A percentile compares a stretch with the other conserved stretches of the same genome.
phyloP scores from a whole-genome alignment of 371 early-diverging fungal species.

The Quaeritorhiza haematococci region DNA sequence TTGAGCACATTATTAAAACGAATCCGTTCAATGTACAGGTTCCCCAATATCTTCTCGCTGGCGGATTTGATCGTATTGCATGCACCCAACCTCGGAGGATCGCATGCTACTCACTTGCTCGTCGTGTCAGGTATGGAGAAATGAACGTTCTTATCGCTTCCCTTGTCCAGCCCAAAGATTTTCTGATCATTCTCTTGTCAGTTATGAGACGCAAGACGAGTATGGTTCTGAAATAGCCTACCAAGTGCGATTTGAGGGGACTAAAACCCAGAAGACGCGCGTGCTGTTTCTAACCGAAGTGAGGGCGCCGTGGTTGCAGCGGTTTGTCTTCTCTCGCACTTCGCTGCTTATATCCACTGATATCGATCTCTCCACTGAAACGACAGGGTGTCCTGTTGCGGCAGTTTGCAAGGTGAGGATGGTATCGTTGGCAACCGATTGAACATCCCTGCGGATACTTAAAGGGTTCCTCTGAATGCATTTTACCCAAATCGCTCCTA shows the following conservation, averaged over 20 bases:
- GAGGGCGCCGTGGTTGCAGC: too few relatives aligned
- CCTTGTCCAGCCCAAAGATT: background rate
- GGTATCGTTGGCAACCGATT: background rate
- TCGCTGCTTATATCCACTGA: too few relatives aligned
- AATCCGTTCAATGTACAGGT: too few relatives aligned
- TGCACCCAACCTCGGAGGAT: constrained; percentile 93
- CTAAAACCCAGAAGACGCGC: constrained; percentile 56
- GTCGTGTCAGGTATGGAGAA: constrained; percentile 54
- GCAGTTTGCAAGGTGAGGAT: constrained; percentile 46
- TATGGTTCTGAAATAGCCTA: constrained; percentile 66
- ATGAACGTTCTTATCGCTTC: background rate
- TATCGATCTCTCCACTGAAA: background rate
- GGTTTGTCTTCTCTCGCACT: background rate
- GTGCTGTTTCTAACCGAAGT: constrained; percentile 76
- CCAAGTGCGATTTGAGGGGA: constrained; percentile 67
- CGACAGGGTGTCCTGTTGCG: constrained; percentile 70
- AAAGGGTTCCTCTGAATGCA: too few relatives aligned
- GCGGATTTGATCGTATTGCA: constrained; percentile 69
- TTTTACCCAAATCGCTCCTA: background rate
- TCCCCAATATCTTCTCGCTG: constrained; percentile 83
- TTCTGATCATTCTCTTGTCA: background rate
- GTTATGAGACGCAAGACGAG: constrained; percentile 61
- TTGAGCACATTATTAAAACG: background rate
- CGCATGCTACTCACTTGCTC: constrained; percentile 83
- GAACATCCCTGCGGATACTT: too few relatives aligned